phyloP scores from a whole-genome alignment of 2,329 filamentous ascomycete genomes.

The Raffaelea albimanens region DNA sequence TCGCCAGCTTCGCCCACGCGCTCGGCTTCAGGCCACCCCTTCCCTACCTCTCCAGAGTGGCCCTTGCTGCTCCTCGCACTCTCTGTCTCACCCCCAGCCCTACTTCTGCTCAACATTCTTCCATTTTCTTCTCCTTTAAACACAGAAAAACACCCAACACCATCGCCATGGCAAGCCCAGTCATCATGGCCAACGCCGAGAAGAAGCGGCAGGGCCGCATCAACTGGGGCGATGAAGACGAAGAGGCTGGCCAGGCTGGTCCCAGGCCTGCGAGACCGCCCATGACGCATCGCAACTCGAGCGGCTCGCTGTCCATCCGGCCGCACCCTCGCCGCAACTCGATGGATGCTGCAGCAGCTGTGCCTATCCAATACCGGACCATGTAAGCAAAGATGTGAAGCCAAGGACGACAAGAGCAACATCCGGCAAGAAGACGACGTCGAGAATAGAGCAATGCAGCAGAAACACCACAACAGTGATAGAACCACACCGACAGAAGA shows the following conservation, averaged over 20 bases:
- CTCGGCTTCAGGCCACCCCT: background rate
- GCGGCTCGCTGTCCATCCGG: constrained; percentile 11
- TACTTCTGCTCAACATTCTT: too few species aligned
- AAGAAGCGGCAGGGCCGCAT: constrained; percentile 5
- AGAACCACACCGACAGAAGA: background rate
- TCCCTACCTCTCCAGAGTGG: background rate
- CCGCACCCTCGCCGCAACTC: constrained; percentile 17
- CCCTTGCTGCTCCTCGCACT: background rate
- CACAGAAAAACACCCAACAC: too few species aligned
- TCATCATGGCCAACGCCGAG: constrained; percentile 2
- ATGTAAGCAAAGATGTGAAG: constrained; percentile 26
- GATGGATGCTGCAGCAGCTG: constrained; percentile 29
- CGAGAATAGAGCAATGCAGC: too few species aligned
- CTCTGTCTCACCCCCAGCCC: too few species aligned
- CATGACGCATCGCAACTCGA: constrained; percentile 6
- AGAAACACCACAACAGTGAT: too few species aligned
- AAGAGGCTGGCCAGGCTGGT: constrained; percentile 5
- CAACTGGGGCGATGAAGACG: constrained; percentile 6
- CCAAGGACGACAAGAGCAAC: too few species aligned
- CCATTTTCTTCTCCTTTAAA: background rate
- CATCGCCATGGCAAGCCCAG: background rate
- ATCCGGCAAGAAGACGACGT: too few species aligned
- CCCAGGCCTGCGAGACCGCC: constrained; percentile 1
- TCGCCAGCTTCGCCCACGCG: background rate
- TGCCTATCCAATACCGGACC: constrained; percentile 47